Evolutionary conservation across 768 basidiomycete species (phyloP).

Genomic region (Pleurotus giganteus): DNA sequence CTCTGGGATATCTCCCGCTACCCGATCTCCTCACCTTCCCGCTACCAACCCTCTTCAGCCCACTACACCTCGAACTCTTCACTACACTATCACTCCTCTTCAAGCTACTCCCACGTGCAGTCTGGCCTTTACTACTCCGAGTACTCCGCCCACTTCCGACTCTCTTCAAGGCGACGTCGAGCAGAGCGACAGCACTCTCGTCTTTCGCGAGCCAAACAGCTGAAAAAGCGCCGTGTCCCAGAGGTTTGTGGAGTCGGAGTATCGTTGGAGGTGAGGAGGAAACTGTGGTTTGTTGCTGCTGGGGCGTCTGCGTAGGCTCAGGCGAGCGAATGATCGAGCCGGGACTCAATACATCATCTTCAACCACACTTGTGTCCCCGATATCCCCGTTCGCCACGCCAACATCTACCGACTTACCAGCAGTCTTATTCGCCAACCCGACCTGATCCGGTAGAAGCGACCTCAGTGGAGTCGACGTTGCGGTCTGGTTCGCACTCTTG

Average conservation of each 20-base stretch:
- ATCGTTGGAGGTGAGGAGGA: conserved; percentile 21
- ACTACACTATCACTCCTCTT: neutral
- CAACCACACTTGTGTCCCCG: too few species aligned
- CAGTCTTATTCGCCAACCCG: neutral
- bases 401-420: conserved; percentile 16
- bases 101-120: neutral
- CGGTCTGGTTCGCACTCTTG: neutral
- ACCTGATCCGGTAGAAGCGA: neutral
- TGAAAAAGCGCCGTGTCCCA: conserved; percentile 76
- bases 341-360: conserved; percentile 23
- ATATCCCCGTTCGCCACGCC: too few species aligned
- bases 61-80: neutral
- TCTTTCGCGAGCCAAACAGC: conserved; percentile 73
- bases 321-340: conserved; percentile 22
- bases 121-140: neutral
- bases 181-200: conserved; percentile 43
- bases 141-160: conserved; percentile 18
- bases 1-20: too few species aligned
- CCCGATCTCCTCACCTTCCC: neutral
- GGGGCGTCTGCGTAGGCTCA: conserved; percentile 3
- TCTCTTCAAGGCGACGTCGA: conserved; percentile 30
- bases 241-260: conserved; percentile 47
- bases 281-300: too few species aligned
- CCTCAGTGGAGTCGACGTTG: neutral
- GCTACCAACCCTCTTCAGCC: neutral